Base-by-base conservation (phyloP, 1,284 basidiomycete species). In the Cutaneotrichosporon cavernicola region DNA sequence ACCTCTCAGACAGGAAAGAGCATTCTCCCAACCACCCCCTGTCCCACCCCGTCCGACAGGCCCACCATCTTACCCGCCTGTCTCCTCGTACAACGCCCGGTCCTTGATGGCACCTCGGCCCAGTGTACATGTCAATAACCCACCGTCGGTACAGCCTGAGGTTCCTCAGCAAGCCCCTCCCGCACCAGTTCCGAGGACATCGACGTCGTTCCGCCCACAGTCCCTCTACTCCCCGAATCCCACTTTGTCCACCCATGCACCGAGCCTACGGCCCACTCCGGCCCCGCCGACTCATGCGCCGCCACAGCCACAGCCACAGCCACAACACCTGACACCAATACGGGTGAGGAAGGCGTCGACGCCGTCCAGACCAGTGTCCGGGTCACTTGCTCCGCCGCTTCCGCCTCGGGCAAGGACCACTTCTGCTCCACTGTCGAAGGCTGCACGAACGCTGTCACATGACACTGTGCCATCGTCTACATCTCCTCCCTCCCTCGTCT, bases 21-120 rank as follows among this genome's bases (percentile, higher is more conserved):
- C 49, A 26, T 22, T 30, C 49, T 26, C 49, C 11, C 49, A 26
- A 18, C 36, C 22, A 43, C 55, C 55, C 14, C 55, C 55, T 9
- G 36, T 56, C 38, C 55, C 55, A 18, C 55, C 55, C 36, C 55
- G 55, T 14, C 38, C 55, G 16, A 56, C 55, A 9, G 55, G 55
- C 22, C 36, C 36, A 11, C 55, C 55, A 30, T 26, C 38, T 2
- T 56, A 43, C 22, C 55, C 55, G 11, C 55, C 55, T 4, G 55
- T 56, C 9, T 56, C 55, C 9, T 56, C 55, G 9, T 56, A 56
- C 38, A 21, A 34, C 9, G 51, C 51, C 2, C 51, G 51, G 14
- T 53, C 51, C 13, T n/a, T 53, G 9, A 53, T 53, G 51, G 51
- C 51, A 6, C 51, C 51, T 13, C 31, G 51, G 31, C 51, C 51